phyloP scores from a whole-genome alignment of 2,329 filamentous ascomycete species.

The Hymenoscyphus occultus region DNA sequence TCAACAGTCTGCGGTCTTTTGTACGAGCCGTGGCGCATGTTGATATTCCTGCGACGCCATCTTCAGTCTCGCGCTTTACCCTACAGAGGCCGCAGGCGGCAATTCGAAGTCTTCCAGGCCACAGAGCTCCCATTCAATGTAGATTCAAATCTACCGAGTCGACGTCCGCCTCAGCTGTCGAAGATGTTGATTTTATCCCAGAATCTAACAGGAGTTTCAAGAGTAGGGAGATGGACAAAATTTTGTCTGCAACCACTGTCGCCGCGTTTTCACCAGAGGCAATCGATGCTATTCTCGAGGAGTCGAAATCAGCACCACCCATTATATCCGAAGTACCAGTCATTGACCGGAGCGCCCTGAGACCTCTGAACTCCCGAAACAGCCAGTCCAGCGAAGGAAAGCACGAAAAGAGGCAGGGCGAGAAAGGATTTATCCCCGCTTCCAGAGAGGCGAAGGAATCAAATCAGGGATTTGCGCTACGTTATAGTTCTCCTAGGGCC shows the following conservation, averaged over 20 bases:
- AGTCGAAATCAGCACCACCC: conserved; percentile 8
- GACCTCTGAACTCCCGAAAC: conserved; percentile 1
- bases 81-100: conserved; percentile 6
- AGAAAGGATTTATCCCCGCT: not conserved
- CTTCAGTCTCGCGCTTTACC: not conserved
- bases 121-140: conserved; percentile 5
- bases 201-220: conserved; percentile 8
- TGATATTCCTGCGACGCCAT: conserved; percentile 22
- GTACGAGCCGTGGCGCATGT: conserved; percentile 33
- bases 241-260: conserved; percentile 24
- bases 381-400: conserved; percentile 1
- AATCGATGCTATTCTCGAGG: conserved; percentile 36
- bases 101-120: not conserved
- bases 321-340: not conserved
- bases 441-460: conserved; percentile 13
- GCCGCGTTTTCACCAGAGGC: conserved; percentile 39
- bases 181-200: not conserved
- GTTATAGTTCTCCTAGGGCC: conserved; percentile 13
- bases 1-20: conserved; percentile 31
- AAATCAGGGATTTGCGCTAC: conserved; percentile 17
- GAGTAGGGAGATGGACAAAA: conserved; percentile 15
- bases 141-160: conserved; percentile 8
- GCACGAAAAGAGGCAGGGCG: not conserved
- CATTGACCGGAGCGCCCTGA: not conserved
- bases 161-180: not conserved